Conservation (phyloP, 208 protist genomes). For the Trypanosoma melophagium region DNA sequence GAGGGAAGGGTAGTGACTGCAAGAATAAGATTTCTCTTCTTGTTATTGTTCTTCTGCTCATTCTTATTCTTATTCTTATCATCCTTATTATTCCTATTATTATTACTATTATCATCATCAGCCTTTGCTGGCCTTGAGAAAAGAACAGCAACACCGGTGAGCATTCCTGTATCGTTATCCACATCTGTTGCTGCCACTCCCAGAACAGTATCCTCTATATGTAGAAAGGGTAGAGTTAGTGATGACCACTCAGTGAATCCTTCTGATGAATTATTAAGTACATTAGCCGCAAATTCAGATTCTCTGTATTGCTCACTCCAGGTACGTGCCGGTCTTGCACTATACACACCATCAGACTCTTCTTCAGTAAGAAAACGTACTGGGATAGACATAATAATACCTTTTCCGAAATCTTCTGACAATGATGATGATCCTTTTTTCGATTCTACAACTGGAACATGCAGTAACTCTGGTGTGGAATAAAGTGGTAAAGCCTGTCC, state of each 20-base stretch:
- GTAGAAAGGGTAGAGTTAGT: conserved; percentile 53
- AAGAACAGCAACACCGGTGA: conserved; percentile 36
- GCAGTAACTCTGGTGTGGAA: conserved; percentile 31
- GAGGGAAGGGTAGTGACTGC: conserved; percentile 49
- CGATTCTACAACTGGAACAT: conserved; percentile 2
- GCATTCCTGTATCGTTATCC: neutral
- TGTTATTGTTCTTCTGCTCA: neutral
- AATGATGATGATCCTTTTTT: neutral
- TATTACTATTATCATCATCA: neutral
- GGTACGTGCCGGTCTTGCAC: neutral
- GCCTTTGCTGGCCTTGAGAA: conserved; percentile 27
- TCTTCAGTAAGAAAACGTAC: conserved; percentile 13
- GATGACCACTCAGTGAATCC: conserved; percentile 68
- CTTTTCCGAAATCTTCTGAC: too few species aligned
- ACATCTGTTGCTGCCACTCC: conserved; percentile 18
- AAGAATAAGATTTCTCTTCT: conserved; percentile 23
- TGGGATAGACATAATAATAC: conserved; percentile 7
- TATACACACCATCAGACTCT: conserved; percentile 9
- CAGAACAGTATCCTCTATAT: conserved; percentile 48
- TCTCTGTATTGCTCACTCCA: conserved; percentile 41
- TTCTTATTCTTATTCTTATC: too few species aligned
- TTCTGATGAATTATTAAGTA: conserved; percentile 13
- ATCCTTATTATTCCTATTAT: neutral
- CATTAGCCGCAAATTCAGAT: conserved; percentile 23
- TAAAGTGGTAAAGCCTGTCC: conserved; percentile 33